Evolutionary conservation across 176 grass and related monocot species (phyloP), one percentile per base, ranked within the genome.

Genomic region (Miscanthus lutarioriparius): DNA sequence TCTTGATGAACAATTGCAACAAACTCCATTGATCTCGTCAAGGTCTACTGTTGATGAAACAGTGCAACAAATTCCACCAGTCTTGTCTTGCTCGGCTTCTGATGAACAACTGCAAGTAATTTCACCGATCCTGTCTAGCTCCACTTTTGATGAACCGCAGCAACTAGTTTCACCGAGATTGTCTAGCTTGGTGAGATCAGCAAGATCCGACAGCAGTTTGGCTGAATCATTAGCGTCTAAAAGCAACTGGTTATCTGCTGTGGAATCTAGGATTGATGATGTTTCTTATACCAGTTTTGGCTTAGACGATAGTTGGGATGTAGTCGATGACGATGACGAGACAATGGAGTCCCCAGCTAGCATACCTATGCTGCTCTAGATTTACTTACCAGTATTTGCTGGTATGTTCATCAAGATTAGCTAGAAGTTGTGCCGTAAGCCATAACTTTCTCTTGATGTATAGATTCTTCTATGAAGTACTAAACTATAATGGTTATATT

Each of bases 291-390:
- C 3, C 4, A 75, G 70, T 10, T 77, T 76, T 65, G 51, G 25
- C 40, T 59, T 71, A 36, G 78, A 82, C 1, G 64, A 82, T 22
- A 86, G 65, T 65, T 86, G 88, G 88, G 78, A 86, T 71, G 72
- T 89, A 14, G 65, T 82, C 0, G 65, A 72, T 33, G 77, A n/a
- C n/a, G n/a, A 40, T 63, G 51, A 81, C 36, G 65, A n/a, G 8
- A 59, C 45, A 47, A 7, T 30, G 1, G 37, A 26, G 13, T 11
- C 22, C 43, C 61, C 49, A 81, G 17, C 4, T 43, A 58, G 44
- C 41, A 35, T 11, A 0, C 28, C 20, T 30, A 23, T 39, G 64
- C n/a, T 76, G 48, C 41, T 35, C 72, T 82, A 82, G 32, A 13
- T 72, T 59, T 61, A 59, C 22, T 6, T 30, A 33, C 25, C 51